Evolutionary conservation across 2,329 filamentous ascomycete species (phyloP), one percentile per base, ranked within the genome.

Genomic region (Epichloe gansuensis): DNA sequence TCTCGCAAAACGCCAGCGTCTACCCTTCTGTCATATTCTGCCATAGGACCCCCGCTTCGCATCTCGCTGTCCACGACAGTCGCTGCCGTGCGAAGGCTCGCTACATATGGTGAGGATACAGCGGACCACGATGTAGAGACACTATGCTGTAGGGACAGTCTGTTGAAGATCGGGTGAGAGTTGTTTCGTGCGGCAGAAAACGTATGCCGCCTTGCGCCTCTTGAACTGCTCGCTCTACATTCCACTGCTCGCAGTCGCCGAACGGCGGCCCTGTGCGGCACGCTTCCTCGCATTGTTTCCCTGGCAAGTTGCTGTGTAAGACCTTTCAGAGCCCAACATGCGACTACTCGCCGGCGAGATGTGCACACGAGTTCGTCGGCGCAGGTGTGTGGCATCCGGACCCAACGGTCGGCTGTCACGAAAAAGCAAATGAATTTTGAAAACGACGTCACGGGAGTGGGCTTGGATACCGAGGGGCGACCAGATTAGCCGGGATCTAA

Each of bases 1-100:
- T 97, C 88, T 57, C 85, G 79, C 57, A 98, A 67, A 47, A 80
- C 73, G 11, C 89, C 88, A 43, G 75, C 71, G 46, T 81, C 74
- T 8, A 98, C 90, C 46, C 91, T 80, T 54, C 77, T 75, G 66
- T 96, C 85, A 67, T 98, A 98, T 68, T 97, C 91, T 57, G 82
- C 78, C 62, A 97, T 76, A 2, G 93, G 93, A 0, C 90, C 90
- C 90, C 73, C 64, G 42, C 68, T 64, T 46, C 71, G 68, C 5
- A 54, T 46, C 38, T 45, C 34, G 25, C 50, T 45, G 17, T 57
- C 53, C 11, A 58, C 58, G 21, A 60, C 61, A 5, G 65, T 67
- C 23, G 64, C 63, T 56, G 67, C 56, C 50, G 60, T 56, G 36
- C 63, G 61, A 15, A 44, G 15, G 31, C 42, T 41, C 38, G 21